A percentile compares a stretch with the other conserved stretches of the same genome.
Conservation (phyloP, 225 moss, liverwort and hornwort genomes). For the Bryoerythrophyllum caledonicum region DNA sequence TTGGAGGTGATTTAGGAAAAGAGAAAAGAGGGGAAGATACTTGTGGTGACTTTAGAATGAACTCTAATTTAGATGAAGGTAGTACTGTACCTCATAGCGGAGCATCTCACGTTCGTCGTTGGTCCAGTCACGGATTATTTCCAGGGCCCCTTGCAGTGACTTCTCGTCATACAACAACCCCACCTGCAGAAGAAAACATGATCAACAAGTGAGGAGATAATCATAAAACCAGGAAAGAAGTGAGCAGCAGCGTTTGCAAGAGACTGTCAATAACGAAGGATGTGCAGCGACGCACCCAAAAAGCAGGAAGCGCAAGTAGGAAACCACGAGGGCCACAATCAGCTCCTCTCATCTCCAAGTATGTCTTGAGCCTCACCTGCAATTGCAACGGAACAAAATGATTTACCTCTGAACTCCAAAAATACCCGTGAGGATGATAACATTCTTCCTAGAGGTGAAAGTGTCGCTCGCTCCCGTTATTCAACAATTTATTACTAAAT, state of each 20-base stretch:
- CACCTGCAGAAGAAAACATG: slow-evolving; percentile 44
- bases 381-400: neutral
- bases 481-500: too few species aligned
- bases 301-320: slow-evolving; percentile 77
- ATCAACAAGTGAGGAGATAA: neutral
- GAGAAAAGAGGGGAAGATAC: too few species aligned
- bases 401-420: neutral
- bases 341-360: slow-evolving; percentile 93
- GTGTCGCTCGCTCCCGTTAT: too few species aligned
- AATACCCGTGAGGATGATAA: too few species aligned
- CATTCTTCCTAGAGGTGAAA: neutral
- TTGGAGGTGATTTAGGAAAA: too few species aligned
- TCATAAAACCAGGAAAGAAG: neutral
- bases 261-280: neutral
- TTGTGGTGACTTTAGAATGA: too few species aligned
- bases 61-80: too few species aligned
- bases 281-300: slow-evolving; percentile 58
- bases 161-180: slow-evolving; percentile 81
- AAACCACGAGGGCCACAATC: slow-evolving; percentile 75
- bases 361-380: slow-evolving; percentile 71
- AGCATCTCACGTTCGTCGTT: slow-evolving; percentile 83
- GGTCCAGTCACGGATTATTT: slow-evolving; percentile 79
- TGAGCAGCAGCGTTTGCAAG: neutral
- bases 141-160: slow-evolving; percentile 62
- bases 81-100: slow-evolving; percentile 52